Percentiles rank a stretch among this genome's conserved stretches.
phyloP scores from a whole-genome alignment of 805 yeast genomes.

The Phaffomyces opuntiae region DNA sequence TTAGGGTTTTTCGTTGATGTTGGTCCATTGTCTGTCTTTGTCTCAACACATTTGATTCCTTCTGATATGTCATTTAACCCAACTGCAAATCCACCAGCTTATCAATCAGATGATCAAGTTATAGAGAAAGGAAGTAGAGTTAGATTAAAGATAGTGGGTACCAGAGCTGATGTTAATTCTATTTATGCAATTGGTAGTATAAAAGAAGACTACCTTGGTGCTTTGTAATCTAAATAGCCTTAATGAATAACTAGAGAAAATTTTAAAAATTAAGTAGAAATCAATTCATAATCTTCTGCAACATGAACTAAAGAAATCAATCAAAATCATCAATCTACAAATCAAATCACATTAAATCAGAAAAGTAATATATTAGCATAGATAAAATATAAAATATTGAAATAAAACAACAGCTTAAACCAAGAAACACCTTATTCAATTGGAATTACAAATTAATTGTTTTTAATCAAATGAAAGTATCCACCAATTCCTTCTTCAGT shows the following conservation, averaged over 20 bases:
- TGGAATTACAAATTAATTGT: not conserved
- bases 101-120: constrained; percentile 89
- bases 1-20: constrained; percentile 98
- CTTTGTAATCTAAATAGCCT: constrained; percentile 32
- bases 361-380: no score
- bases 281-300: not conserved
- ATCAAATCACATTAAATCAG: no score
- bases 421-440: not conserved
- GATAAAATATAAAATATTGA: no score
- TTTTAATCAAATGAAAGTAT: constrained; percentile 10
- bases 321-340: not conserved
- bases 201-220: constrained; percentile 96
- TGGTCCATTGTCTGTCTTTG: constrained; percentile 92
- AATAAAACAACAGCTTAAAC: not conserved
- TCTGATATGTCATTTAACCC: constrained; percentile 91
- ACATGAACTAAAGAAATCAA: not conserved
- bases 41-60: constrained; percentile 91
- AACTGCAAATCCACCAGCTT: constrained; percentile 97
- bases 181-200: constrained; percentile 97
- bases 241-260: not conserved
- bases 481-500: constrained; percentile 30
- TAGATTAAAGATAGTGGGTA: constrained; percentile 93
- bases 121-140: constrained; percentile 92
- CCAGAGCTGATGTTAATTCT: constrained; percentile 94
- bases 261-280: not conserved